phyloP scores from a whole-genome alignment of 176 grass and related monocot species.

The Leersia perrieri region DNA sequence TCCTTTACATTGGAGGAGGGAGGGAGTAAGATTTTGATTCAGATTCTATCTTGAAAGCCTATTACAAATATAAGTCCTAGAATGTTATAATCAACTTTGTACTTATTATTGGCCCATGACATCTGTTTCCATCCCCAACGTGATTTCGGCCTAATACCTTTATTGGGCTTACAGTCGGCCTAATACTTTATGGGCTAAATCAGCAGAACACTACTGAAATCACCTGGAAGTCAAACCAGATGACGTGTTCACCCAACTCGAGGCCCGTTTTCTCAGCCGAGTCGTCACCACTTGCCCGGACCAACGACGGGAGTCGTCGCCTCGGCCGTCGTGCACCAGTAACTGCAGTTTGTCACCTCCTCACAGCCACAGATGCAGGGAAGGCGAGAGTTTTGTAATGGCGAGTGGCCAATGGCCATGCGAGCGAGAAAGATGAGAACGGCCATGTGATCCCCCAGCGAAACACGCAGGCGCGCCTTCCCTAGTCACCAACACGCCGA shows the following conservation, averaged over 20 bases:
- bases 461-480: neutral
- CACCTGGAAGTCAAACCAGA: neutral
- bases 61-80: too few species aligned
- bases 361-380: neutral
- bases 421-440: neutral
- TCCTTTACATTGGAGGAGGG: too few species aligned
- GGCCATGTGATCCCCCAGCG: constrained; percentile 22
- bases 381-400: neutral
- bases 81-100: too few species aligned
- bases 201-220: too few species aligned
- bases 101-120: too few species aligned
- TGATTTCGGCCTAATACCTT: neutral
- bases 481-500: constrained; percentile 24
- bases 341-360: neutral
- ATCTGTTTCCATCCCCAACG: too few species aligned
- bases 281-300: neutral
- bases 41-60: too few species aligned
- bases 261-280: too few species aligned
- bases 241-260: neutral
- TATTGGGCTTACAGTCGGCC: too few species aligned
- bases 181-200: neutral
- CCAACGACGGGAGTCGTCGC: neutral
- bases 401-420: neutral
- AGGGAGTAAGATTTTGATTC: too few species aligned
- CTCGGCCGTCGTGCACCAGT: neutral